These are phyloP conservation scores for Blastocystis sp. DNA, from an alignment of 352 stramenopile genomes.

Conservation along the genomic window DNA sequence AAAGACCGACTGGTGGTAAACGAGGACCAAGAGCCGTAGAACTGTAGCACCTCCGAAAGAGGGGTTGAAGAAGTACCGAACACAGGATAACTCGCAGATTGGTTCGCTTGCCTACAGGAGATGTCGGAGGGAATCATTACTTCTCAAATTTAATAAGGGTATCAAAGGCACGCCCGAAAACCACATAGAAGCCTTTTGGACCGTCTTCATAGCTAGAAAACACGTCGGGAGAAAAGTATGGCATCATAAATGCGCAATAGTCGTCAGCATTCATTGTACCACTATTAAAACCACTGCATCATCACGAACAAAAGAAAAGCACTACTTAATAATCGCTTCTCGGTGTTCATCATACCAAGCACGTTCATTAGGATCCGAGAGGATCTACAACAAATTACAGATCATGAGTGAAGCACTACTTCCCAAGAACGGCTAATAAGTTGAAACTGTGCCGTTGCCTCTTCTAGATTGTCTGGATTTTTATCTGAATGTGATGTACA, in stretches of 20 bases:
- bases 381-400: conserved; percentile 58
- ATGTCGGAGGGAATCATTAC: not conserved
- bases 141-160: conserved; percentile 70
- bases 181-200: conserved; percentile 71
- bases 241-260: conserved; percentile 69
- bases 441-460: conserved; percentile 81
- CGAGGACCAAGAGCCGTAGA: conserved; percentile 68
- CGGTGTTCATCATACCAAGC: conserved; percentile 82
- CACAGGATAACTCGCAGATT: conserved; percentile 10
- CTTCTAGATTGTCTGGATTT: conserved; percentile 72
- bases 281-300: conserved; percentile 52
- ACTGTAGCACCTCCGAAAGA: conserved; percentile 64
- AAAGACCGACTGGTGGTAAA: conserved; percentile 72
- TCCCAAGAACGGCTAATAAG: conserved; percentile 83
- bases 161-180: conserved; percentile 73
- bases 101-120: conserved; percentile 60
- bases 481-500: conserved; percentile 73
- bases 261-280: conserved; percentile 64
- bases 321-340: conserved; percentile 75
- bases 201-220: conserved; percentile 73
- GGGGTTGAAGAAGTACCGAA: conserved; percentile 68
- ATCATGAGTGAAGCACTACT: conserved; percentile 70
- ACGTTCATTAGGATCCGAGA: conserved; percentile 66
- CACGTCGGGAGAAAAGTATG: conserved; percentile 70
- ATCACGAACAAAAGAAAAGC: not conserved